Base-by-base conservation (phyloP, 2,329 filamentous ascomycete species). In the Alternaria sp. region DNA sequence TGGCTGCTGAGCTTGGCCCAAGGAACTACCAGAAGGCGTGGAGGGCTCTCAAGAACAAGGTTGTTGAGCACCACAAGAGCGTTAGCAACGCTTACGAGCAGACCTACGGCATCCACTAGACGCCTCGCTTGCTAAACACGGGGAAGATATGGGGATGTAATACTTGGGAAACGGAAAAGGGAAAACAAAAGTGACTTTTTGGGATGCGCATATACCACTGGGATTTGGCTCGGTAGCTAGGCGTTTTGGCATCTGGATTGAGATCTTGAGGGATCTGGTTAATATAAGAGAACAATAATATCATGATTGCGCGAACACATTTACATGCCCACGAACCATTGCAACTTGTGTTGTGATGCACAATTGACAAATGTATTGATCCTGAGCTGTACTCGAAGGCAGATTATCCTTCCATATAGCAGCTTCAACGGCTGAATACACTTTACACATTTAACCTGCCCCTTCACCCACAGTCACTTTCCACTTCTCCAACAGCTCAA, bases 11-110 rank as follows among this genome's bases (percentile, higher is more conserved):
- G 6, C 47, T 61, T 41, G 61, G 62, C 21, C 62, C 63, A 8
- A 59, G 68, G 46, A 74, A 73, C 67, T 67, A 68, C 30, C 63
- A 69, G 59, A 75, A 73, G 67, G 63, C 61, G 10, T 75, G 70
- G 68, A 69, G 66, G 61, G 66, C 65, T 20, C 30, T 78, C 41
- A 73, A 76, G 69, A 71, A 66, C 61, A 71, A 55, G 61, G 71
- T 71, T n/a, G 69, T 72, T 37, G 75, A 76, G 64, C 75, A 78
- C 64, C 75, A 76, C 68, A 58, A 65, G 33, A 68, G 70, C 56
- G 70, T 77, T 10, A 76, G 71, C 55, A 60, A 61, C 14, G 73
- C 74, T 23, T 74, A 69, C 60, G 64, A 59, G 25, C 49, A 63
- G 43, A 65, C 63, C 8, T 72, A 71, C 18, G 66, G 66, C 30